phyloP scores from a whole-genome alignment of 2,329 filamentous ascomycete species.

The Trichoderma cornu-damae region DNA sequence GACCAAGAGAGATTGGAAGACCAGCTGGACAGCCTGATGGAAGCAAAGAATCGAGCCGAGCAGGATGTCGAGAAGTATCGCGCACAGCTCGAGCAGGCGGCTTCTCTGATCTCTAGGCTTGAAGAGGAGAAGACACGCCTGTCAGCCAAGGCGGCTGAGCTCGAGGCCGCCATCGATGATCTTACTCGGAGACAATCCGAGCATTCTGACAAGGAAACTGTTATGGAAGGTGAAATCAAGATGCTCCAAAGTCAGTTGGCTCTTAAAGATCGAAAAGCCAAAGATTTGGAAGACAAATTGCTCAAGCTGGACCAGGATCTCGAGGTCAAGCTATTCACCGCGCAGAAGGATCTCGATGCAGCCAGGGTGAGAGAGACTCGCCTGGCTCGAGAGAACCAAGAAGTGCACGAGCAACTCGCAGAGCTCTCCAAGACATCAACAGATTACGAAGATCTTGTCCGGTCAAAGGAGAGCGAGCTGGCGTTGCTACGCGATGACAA shows the following conservation, averaged over 20 bases:
- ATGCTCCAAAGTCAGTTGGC: slow-evolving; percentile 87
- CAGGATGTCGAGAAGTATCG: slow-evolving; percentile 75
- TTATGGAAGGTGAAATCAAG: slow-evolving; percentile 75
- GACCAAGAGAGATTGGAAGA: slow-evolving; percentile 94
- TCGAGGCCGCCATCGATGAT: slow-evolving; percentile 67
- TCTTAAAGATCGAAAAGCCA: slow-evolving; percentile 82
- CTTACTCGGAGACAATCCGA: slow-evolving; percentile 66
- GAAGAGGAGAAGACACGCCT: slow-evolving; percentile 82
- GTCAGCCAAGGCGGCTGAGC: slow-evolving; percentile 57
- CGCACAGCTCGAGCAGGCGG: slow-evolving; percentile 84
- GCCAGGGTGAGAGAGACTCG: slow-evolving; percentile 70
- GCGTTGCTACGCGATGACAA: slow-evolving; percentile 78
- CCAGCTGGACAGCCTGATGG: slow-evolving; percentile 82
- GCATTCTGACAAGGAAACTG: slow-evolving; percentile 69
- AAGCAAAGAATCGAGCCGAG: slow-evolving; percentile 83
- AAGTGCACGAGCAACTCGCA: slow-evolving; percentile 77
- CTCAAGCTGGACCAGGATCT: slow-evolving; percentile 83
- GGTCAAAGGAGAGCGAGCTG: slow-evolving; percentile 90
- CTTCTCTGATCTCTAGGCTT: slow-evolving; percentile 74
- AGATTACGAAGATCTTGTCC: slow-evolving; percentile 89
- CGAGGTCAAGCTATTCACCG: slow-evolving; percentile 72
- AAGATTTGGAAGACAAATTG: slow-evolving; percentile 79
- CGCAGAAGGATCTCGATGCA: slow-evolving; percentile 73
- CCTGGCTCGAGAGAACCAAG: slow-evolving; percentile 72
- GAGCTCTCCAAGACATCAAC: slow-evolving; percentile 88